Evolutionary conservation across 768 basidiomycete genomes (phyloP).

Genomic region (Royoungia palumana): DNA sequence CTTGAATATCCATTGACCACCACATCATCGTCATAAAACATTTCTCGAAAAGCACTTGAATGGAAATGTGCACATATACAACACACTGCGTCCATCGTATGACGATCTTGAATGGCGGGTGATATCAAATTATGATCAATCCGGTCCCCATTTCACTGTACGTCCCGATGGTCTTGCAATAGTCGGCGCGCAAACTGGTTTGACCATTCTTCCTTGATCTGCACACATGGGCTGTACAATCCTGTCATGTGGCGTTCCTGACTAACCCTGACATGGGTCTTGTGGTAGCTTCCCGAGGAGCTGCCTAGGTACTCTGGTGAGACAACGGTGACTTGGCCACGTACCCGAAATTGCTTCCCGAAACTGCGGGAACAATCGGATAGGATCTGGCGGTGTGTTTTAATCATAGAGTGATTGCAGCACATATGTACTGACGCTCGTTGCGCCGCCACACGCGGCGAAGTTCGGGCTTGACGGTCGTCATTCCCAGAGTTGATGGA

Average conservation of each 20-base stretch:
- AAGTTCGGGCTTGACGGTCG: slow-evolving; percentile 82
- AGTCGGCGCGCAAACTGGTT: slow-evolving; percentile 38
- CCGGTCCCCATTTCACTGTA: slow-evolving; percentile 68
- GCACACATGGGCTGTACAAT: slow-evolving; percentile 9
- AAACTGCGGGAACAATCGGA: slow-evolving; percentile 73
- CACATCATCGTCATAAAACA: slow-evolving; percentile 8
- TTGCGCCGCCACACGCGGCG: background rate
- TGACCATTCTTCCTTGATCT: background rate
- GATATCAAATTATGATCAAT: no score
- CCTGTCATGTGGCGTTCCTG: slow-evolving; percentile 46
- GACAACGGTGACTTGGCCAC: slow-evolving; percentile 75
- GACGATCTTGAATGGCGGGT: slow-evolving; percentile 39
- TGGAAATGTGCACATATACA: slow-evolving; percentile 53
- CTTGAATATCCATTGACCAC: slow-evolving; percentile 9
- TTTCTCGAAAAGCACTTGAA: slow-evolving; percentile 52
- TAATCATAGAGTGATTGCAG: slow-evolving; percentile 1
- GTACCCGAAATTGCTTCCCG: slow-evolving; percentile 64
- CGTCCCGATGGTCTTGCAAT: slow-evolving; percentile 56
- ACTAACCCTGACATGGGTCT: background rate
- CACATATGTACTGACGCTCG: background rate
- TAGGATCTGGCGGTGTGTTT: slow-evolving; percentile 48
- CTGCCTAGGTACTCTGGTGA: slow-evolving; percentile 49
- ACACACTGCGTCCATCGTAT: background rate
- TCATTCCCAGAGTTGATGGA: slow-evolving; percentile 30
- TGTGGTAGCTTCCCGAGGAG: slow-evolving; percentile 38